Base-by-base conservation (phyloP, 257 asterid genomes). In the Ajuga chamaepitys region DNA sequence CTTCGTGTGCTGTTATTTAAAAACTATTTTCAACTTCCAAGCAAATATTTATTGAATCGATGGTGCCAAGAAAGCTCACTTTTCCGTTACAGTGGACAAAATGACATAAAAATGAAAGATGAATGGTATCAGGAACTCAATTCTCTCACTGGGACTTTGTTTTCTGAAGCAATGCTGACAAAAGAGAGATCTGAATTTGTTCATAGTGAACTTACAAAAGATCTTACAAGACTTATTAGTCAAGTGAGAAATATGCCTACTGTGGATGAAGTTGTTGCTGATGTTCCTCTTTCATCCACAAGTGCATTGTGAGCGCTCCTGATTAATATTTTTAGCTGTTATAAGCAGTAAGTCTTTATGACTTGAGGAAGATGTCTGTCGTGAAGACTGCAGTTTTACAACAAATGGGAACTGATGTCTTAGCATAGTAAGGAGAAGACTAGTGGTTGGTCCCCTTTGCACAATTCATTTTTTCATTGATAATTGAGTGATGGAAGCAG, bases 1-100 rank as follows among this genome's bases (percentile, higher is more conserved):
- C 77, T 82, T 63, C 81, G 95, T 7, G 86, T 86, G 20, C 76
- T 86, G 51, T 44, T 82, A 18, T 48, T 75, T 63, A 82, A 84
- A 77, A 86, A 84, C 78, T 82, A 80, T 74, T 86, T 86, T 66
- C 87, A 82, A 51, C 77, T 86, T 64, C 95, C 89, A 4, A 84
- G 81, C 62, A 86, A 77, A 66, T 82, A 82, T 70, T 59, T 74
- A 58, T 65, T 80, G 82, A 67, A 66, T 45, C 81, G 87, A 50
- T 86, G 89, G 91, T 62, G 80, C 69, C 84, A 62, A 75, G 89
- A 82, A 63, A 80, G 74, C 75, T 75, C 86, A 18, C 75, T 74
- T 12, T 42, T 75, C 63, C 56, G 75, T 62, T 68, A 53, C 65
- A 62, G 41, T 67, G 74, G 71, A 51, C 75, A 73, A 58, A 70